These are phyloP conservation scores for Globisporangium viniferum DNA, from an alignment of 352 stramenopile species.

Conservation along the genomic window DNA sequence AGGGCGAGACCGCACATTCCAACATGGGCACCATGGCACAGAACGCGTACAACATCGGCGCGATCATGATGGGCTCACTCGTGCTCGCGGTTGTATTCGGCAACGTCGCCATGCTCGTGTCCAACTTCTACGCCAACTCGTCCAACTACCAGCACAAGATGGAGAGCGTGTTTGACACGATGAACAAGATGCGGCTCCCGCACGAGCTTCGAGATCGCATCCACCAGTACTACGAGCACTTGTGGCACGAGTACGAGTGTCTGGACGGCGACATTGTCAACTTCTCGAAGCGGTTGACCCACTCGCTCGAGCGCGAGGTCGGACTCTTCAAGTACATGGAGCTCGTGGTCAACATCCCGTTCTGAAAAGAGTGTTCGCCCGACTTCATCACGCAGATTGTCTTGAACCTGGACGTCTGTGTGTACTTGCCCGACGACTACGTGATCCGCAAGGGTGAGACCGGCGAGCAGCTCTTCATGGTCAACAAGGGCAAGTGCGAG, in stretches of 20 bases:
- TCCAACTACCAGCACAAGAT: conserved; percentile 35
- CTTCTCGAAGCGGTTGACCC: conserved; percentile 48
- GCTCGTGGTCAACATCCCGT: conserved; percentile 53
- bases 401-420: conserved; percentile 43
- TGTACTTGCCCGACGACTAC: conserved; percentile 76
- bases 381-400: conserved; percentile 74
- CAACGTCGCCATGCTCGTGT: conserved; percentile 52
- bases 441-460: conserved; percentile 61
- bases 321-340: conserved; percentile 64
- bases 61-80: conserved; percentile 42
- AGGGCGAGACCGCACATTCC: conserved; percentile 8
- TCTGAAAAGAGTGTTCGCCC: conserved; percentile 46
- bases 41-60: conserved; percentile 34
- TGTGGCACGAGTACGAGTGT: conserved; percentile 66
- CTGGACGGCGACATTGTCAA: conserved; percentile 49
- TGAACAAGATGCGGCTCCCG: conserved; percentile 8
- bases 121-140: conserved; percentile 53
- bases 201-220: conserved; percentile 4
- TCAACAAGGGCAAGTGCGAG: conserved; percentile 61
- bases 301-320: conserved; percentile 56
- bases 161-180: conserved; percentile 10
- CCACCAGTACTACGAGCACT: conserved; percentile 60
- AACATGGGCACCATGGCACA: conserved; percentile 19
- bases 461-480: conserved; percentile 64
- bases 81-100: conserved; percentile 56